Evolutionary conservation across 179 eudicot genomes (phyloP), one percentile per base, ranked within the genome.

Genomic region (Corrigiola litoralis): DNA sequence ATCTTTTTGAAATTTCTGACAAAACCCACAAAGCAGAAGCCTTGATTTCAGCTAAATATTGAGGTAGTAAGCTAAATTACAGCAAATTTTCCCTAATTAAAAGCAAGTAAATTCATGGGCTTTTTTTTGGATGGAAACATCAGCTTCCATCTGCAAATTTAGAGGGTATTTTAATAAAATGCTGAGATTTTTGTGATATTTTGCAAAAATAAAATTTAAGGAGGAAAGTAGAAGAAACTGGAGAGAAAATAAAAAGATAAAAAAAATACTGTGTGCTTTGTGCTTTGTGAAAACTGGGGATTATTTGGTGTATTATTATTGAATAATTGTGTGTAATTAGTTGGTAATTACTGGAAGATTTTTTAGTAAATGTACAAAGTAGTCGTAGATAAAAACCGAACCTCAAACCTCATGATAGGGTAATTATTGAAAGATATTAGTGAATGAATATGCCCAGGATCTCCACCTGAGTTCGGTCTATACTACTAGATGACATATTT

Each of bases 141-240:
- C 81, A 69, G 66, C 61, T 74, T 78, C 81, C 81, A 78, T 78
- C 70, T 50, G 78, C 70, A 70, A 70, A 69, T 45, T 42, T 49
- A 28, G 13, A 18, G 33, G 69, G 65, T 29, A n/a, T 61, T 27
- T 42, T 44, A 17, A 61, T 37, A 23, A 16, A 47, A 38, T 0
- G 20, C 7, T 0, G 16, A 20, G 11, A 21, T 27, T 27, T 6
- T 20, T 16, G 28, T 16, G 25, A 32, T 11, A 13, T 17, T 50
- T n/a, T 25, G 24, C 18, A 16, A 18, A 9, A 18, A 1, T n/a
- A 51, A 33, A 29, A 1, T 5, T 18, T 12, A 6, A 17, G 31
- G 31, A 27, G 29, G 38, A 23, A 63, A 41, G 64, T 28, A 33
- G 18, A 25, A 40, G 38, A 38, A 55, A 11, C 10, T 5, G 23